Percentiles rank a stretch among this genome's conserved stretches.
Evolutionary conservation across 768 basidiomycete genomes (phyloP).

Genomic region (Amanita rimosa): DNA sequence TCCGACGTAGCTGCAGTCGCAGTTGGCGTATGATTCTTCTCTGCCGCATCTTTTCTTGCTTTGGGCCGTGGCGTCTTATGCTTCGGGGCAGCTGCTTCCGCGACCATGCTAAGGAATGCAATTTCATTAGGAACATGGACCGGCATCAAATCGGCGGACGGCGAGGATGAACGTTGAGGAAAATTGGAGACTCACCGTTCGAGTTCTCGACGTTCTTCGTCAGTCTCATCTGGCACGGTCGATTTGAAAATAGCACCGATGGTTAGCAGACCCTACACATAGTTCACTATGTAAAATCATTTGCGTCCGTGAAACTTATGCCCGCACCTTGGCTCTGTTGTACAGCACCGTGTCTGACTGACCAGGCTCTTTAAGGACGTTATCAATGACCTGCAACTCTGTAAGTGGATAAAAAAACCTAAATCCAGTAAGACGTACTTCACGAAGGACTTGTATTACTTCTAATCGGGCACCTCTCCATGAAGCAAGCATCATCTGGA

Average conservation of each 20-base stretch:
- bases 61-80: constrained; percentile 56
- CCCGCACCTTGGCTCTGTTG: constrained; percentile 73
- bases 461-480: constrained; percentile 97
- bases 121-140: background rate
- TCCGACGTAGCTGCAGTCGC: background rate
- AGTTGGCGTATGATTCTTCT: constrained; percentile 12
- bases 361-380: constrained; percentile 73
- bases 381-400: constrained; percentile 54
- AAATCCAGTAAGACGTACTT: constrained; percentile 21
- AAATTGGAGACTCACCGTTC: constrained; percentile 52
- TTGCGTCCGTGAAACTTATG: background rate
- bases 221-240: constrained; percentile 78
- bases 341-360: constrained; percentile 59
- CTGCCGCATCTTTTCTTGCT: constrained; percentile 35
- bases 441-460: constrained; percentile 81
- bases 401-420: constrained; percentile 2
- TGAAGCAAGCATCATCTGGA: constrained; percentile 84
- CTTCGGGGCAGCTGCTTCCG: constrained; percentile 73
- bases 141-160: constrained; percentile 5
- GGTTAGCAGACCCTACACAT: constrained; percentile 63
- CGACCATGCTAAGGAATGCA: constrained; percentile 56
- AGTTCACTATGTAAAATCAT: background rate
- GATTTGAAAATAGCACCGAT: constrained; percentile 87
- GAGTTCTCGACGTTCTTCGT: constrained; percentile 88
- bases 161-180: background rate